Conservation (phyloP, 2,329 filamentous ascomycete species). For the Botrytis fragariae region DNA sequence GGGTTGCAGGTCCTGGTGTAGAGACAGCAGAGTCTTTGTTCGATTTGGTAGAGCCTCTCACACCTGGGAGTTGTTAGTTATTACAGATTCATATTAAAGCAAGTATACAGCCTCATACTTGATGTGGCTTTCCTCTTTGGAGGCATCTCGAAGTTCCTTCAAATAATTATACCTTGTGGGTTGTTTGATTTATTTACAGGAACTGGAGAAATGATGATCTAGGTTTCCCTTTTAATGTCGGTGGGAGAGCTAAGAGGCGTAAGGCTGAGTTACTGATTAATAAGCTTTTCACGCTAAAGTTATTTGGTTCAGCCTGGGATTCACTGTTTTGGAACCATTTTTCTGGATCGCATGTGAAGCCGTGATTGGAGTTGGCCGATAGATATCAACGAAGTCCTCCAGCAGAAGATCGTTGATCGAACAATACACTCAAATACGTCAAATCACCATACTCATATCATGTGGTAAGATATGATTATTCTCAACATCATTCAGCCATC, state of each 20-base stretch:
- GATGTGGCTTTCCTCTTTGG: constrained; percentile 67
- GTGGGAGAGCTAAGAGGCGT: background rate
- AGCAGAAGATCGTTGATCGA: background rate
- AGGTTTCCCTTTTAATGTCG: constrained; percentile 7
- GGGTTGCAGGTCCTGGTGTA: constrained; percentile 60
- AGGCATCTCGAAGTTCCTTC: constrained; percentile 52
- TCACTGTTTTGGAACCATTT: background rate
- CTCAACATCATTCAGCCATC: constrained; percentile 7
- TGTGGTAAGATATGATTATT: constrained; percentile 34
- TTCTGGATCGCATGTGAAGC: constrained; percentile 2
- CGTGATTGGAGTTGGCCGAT: background rate
- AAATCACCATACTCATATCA: constrained; percentile 17
- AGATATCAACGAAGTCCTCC: background rate
- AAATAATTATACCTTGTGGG: constrained; percentile 22
- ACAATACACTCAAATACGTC: background rate
- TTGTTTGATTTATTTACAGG: constrained; percentile 20
- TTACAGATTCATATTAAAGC: constrained; percentile 29
- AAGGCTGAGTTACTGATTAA: constrained; percentile 22
- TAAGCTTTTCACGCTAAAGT: background rate
- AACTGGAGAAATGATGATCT: constrained; percentile 14
- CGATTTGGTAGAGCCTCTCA: constrained; percentile 51
- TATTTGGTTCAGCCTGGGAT: background rate
- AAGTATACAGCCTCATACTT: constrained; percentile 42
- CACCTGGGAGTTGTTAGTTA: constrained; percentile 43
- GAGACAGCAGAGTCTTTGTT: constrained; percentile 57